These are phyloP conservation scores for Ceratobasidium sp. DNA, from an alignment of 1,284 basidiomycete species.

Conservation along the genomic window DNA sequence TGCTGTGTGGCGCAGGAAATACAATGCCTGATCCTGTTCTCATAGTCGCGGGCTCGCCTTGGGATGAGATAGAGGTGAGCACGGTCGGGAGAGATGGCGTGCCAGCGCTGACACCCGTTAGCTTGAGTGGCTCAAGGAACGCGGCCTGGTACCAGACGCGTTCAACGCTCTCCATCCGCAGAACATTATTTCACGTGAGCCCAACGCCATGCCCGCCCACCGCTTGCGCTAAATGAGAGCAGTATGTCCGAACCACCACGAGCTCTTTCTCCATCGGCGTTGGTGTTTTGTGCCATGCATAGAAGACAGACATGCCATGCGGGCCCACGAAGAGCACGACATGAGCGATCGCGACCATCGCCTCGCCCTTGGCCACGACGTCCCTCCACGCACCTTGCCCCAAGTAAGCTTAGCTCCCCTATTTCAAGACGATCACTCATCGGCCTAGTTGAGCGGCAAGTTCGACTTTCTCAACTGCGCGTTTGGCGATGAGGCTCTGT, in stretches of 20 bases:
- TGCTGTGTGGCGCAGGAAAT: conserved; percentile 34
- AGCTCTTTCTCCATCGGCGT: conserved; percentile 40
- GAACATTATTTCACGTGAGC: conserved; percentile 42
- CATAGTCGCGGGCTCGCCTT: conserved; percentile 40
- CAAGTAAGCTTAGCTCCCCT: conserved; percentile 16
- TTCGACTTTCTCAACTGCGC: conserved; percentile 43
- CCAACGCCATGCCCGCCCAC: neutral
- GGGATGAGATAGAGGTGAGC: conserved; percentile 43
- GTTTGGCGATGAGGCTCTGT: conserved; percentile 41
- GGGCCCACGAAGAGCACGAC: conserved; percentile 37
- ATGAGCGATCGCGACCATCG: conserved; percentile 37
- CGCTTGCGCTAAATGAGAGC: conserved; percentile 1
- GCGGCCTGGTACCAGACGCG: conserved; percentile 12
- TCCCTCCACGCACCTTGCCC: conserved; percentile 30
- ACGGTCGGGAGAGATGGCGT: neutral
- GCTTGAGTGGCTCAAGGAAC: conserved; percentile 42
- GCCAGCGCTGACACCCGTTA: conserved; percentile 9
- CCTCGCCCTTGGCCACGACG: conserved; percentile 19
- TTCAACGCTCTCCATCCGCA: conserved; percentile 36
- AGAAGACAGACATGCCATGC: conserved; percentile 38
- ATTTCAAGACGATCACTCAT: neutral
- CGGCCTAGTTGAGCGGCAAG: conserved; percentile 40
- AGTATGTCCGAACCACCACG: conserved; percentile 44
- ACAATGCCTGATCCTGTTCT: conserved; percentile 29
- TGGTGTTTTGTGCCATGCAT: conserved; percentile 42